Evolutionary conservation across 2,329 filamentous ascomycete genomes (phyloP), one percentile per base, ranked within the genome.

Genomic region (Aspergillus sp.): DNA sequence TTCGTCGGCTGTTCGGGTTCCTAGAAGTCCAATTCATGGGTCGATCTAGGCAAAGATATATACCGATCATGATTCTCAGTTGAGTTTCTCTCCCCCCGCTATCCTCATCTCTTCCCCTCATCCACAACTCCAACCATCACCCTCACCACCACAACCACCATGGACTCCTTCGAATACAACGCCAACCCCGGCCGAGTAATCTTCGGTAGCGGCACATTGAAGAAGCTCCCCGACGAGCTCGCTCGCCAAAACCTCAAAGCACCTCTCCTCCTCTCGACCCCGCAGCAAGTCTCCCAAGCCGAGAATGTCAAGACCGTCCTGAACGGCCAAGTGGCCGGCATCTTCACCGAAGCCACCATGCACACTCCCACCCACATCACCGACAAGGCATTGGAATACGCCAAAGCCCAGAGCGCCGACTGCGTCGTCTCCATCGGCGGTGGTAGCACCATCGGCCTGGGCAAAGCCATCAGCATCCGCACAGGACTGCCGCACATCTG

Each of bases 401-500:
- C 81, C 0, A 74, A 76, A 57, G 71, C 74, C 0, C 71, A 77
- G 15, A 73, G 72, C 3, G 84, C 83, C 4, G 86, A 88, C 69
- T 80, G 79, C 25, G 73, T 88, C 41, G 76, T 88, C 48, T 87
- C 84, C 43, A 84, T 89, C 61, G 87, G 87, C 5, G 86, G 86
- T 54, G 85, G 85, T 28, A 87, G 84, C 57, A 87, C 86, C 0
- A 85, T 85, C 55, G 86, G 87, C 0, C 74, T 89, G n/a, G 84
- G 85, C 4, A 87, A 87, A 66, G 84, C 84, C 1, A 80, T 87
- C 61, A 80, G 79, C 50, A 74, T 82, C 51, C 79, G 82, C 45
- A 85, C 83, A 36, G 79, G 78, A 0, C 75, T 87, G 36, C 83
- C 82, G 19, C 84, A 87, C 67, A 81, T 87, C 47, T 86, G 83